Percentiles rank a stretch among this genome's conserved stretches.
Conservation (phyloP, 768 basidiomycete genomes). For the Amanita rubescens region DNA sequence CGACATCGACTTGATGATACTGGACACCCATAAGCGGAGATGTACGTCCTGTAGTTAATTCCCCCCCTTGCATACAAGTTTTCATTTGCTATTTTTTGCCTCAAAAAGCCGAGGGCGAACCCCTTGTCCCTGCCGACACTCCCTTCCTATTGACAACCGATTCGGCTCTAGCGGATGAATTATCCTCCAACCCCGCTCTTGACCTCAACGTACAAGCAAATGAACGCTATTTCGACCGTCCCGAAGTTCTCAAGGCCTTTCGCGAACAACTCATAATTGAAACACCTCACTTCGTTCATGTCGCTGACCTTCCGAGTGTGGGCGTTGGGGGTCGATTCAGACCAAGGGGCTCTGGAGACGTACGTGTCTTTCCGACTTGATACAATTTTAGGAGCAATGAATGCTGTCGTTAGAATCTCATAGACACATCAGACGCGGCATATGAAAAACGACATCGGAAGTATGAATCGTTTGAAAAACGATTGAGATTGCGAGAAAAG, state of each 20-base stretch:
- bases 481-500: conserved; percentile 79
- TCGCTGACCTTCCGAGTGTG: conserved; percentile 43
- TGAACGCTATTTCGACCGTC: conserved; percentile 70
- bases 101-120: conserved; percentile 58
- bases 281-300: conserved; percentile 61
- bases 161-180: conserved; percentile 39
- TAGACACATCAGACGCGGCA: conserved; percentile 71
- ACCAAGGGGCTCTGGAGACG: conserved; percentile 62
- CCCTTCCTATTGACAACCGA: conserved; percentile 72
- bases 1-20: conserved; percentile 76
- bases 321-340: conserved; percentile 67
- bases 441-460: conserved; percentile 82
- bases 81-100: neutral
- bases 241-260: conserved; percentile 68
- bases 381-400: neutral
- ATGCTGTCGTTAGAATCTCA: conserved; percentile 31
- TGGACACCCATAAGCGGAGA: conserved; percentile 73
- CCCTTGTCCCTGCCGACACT: conserved; percentile 59
- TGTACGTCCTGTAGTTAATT: conserved; percentile 38
- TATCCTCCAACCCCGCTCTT: conserved; percentile 29
- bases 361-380: conserved; percentile 30
- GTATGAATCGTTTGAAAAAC: conserved; percentile 82
- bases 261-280: conserved; percentile 66
- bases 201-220: conserved; percentile 53
- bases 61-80: neutral